phyloP scores from a whole-genome alignment of 257 asterid genomes.

The Jasminum sambac region DNA sequence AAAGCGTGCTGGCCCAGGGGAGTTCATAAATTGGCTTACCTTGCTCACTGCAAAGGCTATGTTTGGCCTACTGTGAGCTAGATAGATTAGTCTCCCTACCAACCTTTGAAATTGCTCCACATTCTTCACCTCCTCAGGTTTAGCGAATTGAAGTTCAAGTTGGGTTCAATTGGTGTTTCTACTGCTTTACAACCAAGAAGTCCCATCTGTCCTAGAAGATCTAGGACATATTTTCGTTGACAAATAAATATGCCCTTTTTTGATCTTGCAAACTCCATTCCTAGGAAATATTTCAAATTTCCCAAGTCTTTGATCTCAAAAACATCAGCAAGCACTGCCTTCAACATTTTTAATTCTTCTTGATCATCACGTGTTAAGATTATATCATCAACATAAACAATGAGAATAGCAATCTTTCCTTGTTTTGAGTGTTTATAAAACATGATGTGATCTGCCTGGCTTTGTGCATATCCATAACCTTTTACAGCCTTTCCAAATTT shows the following conservation, averaged over 20 bases:
- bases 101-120: background rate
- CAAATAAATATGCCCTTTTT: background rate
- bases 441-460: too few relatives aligned
- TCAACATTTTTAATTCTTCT: background rate
- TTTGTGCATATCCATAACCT: background rate
- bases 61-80: background rate
- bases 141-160: background rate
- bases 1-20: background rate
- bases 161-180: too few relatives aligned
- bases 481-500: background rate
- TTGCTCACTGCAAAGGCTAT: background rate
- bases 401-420: background rate
- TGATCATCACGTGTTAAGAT: background rate
- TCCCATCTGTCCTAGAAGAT: background rate
- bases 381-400: too few relatives aligned
- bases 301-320: too few relatives aligned
- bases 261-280: background rate
- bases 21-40: background rate
- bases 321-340: background rate
- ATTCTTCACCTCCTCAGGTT: background rate
- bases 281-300: too few relatives aligned
- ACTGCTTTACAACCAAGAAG: background rate
- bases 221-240: background rate
- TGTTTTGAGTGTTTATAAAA: background rate
- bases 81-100: too few relatives aligned